Evolutionary conservation across 345 rosid species (phyloP).

Genomic region (Arabis hirsuta): DNA sequence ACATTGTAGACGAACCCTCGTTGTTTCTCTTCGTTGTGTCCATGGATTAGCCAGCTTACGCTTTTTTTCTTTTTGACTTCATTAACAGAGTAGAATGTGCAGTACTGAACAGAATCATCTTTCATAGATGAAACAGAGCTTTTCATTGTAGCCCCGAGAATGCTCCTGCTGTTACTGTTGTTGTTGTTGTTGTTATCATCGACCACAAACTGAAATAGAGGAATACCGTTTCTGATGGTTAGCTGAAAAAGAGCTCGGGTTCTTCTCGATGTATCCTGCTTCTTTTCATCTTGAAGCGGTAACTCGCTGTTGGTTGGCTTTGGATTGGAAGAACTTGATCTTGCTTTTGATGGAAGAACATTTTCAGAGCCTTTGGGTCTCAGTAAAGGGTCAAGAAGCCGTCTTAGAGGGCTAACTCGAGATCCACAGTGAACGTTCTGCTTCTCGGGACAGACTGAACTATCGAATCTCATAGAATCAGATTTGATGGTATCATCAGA

Average conservation of each 20-base stretch:
- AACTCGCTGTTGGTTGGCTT: constrained; percentile 35
- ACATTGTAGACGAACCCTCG: constrained; percentile 55
- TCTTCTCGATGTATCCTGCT: constrained; percentile 45
- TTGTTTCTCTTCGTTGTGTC: constrained; percentile 62
- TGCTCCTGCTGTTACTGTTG: constrained; percentile 32
- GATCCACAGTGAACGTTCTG: constrained; percentile 46
- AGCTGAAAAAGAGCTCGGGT: constrained; percentile 68
- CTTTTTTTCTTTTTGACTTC: constrained; percentile 66
- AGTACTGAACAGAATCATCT: constrained; percentile 53
- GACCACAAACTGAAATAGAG: constrained; percentile 67
- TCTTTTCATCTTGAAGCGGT: constrained; percentile 33
- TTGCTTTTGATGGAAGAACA: constrained; percentile 47
- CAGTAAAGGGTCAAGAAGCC: constrained; percentile 72
- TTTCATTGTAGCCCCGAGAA: constrained; percentile 70
- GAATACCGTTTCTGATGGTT: constrained; percentile 65
- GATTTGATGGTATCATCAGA: constrained; percentile 54
- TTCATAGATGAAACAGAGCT: constrained; percentile 47
- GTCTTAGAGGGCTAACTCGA: constrained; percentile 76
- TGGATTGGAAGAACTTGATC: constrained; percentile 41
- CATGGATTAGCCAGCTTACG: constrained; percentile 75
- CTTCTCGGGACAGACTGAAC: constrained; percentile 50
- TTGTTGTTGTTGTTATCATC: constrained; percentile 46
- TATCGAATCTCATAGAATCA: constrained; percentile 56
- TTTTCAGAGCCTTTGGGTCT: constrained; percentile 59
- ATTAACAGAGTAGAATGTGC: constrained; percentile 67